Evolutionary conservation across 306 rosid genomes (phyloP), one percentile per base, ranked within the genome.

Genomic region (Vicia sativa): DNA sequence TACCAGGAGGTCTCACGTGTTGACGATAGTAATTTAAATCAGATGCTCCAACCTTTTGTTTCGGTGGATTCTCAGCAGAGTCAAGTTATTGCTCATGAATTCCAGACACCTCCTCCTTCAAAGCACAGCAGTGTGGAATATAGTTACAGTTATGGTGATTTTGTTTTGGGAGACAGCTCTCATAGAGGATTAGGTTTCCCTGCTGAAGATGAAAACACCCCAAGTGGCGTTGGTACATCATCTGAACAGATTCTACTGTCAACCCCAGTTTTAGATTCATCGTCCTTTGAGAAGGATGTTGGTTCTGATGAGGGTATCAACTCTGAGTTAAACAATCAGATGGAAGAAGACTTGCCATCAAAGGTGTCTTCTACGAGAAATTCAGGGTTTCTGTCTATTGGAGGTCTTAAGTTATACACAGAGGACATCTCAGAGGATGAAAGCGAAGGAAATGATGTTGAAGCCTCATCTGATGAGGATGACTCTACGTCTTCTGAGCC

Each of bases 301-400:
- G 77, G 73, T 77, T 75, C 74, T 9, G 79, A 70, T 49, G 83
- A 77, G 38, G 81, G 18, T 56, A 81, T 56, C 15, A 57, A 68
- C 68, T 46, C 64, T 69, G 84, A 83, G 41, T 65, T 61, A 54
- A 81, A 44, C 42, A 87, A 72, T 78, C 78, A 57, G 35, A 68
- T 66, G 74, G 44, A 49, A 23, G 89, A 84, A 77, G 79, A 80
- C 50, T 63, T 67, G 31, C 67, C 78, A 38, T 79, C 81, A 11
- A 71, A 65, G 45, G 66, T 28, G 34, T 42, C 68, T 37, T 74
- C 85, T 37, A 65, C 14, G 71, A 84, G 67, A 81, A 93, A 93
- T 82, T 90, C 95, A 42, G 98, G 89, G 25, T 90, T 86, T 77
- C 74, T 93, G 75, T 85, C 97, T 6, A 79, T 93, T 80, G 97